Evolutionary conservation across 179 eudicot genomes (phyloP).

Genomic region (Silene coronaria): DNA sequence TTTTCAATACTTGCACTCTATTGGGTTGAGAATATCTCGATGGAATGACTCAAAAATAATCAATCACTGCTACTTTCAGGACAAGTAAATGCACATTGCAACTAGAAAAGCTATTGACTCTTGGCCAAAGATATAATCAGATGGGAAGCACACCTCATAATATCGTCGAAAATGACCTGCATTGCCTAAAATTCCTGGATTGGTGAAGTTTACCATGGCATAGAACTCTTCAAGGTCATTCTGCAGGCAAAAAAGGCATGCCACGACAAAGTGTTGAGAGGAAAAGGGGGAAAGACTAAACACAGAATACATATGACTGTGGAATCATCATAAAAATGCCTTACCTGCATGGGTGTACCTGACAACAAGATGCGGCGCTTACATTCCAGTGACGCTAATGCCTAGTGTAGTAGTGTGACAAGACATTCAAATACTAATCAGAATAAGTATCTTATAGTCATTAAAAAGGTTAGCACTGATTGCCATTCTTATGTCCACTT

Average conservation of each 20-base stretch:
- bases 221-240: conserved; percentile 96
- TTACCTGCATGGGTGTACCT: conserved; percentile 99
- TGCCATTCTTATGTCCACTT: conserved; percentile 23
- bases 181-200: conserved; percentile 96
- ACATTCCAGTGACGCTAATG: conserved; percentile 86
- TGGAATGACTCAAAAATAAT: conserved; percentile 1
- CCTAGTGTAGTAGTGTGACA: conserved; percentile 48
- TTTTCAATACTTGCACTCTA: not conserved
- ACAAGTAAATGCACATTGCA: not conserved
- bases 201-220: conserved; percentile 94
- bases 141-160: conserved; percentile 62
- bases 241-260: conserved; percentile 34
- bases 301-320: not conserved
- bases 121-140: not conserved
- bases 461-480: not conserved
- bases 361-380: conserved; percentile 88
- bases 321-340: conserved; percentile 19
- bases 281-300: conserved; percentile 4
- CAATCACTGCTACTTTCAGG: not conserved
- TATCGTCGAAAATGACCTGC: conserved; percentile 82
- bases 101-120: not conserved
- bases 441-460: not conserved
- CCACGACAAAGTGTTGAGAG: not conserved
- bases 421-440: conserved; percentile 4
- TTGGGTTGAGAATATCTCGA: not conserved